A percentile compares a stretch with the other conserved stretches of the same genome.
These are phyloP conservation scores for Funneliformis geosporum DNA, from an alignment of 192 early-diverging fungal genomes.

Conservation along the genomic window DNA sequence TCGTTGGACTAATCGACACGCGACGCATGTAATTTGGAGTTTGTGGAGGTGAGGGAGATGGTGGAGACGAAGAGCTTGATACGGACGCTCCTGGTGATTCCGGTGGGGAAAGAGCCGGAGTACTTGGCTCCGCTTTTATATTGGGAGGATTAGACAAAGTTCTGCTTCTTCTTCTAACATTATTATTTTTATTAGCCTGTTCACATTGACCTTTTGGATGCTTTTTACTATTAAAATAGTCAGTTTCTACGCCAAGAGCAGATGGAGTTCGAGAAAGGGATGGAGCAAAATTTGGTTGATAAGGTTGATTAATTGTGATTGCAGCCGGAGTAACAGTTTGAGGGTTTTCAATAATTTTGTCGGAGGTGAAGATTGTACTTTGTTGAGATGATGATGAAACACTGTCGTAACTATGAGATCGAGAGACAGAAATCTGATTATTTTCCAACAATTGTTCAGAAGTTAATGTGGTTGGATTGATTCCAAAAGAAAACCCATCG, in stretches of 20 bases:
- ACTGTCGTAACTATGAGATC: conserved; percentile 15
- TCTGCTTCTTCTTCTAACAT: background rate
- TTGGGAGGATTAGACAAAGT: conserved; percentile 4
- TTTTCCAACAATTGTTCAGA: conserved; percentile 1
- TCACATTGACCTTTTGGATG: background rate
- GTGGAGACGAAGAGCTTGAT: conserved; percentile 5
- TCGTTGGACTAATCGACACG: background rate
- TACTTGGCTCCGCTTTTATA: conserved; percentile 6
- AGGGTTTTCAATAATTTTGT: conserved; percentile 23
- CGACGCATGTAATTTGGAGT: conserved; percentile 10
- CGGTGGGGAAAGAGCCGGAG: conserved; percentile 28
- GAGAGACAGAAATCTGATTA: background rate
- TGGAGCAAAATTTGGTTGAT: background rate
- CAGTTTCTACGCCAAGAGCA: background rate
- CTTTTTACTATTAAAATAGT: conserved; percentile 6
- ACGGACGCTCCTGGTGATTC: background rate
- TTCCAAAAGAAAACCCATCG: conserved; percentile 1
- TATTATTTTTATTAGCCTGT: background rate
- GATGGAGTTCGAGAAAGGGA: background rate
- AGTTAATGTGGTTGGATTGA: background rate
- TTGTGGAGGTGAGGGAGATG: conserved; percentile 17
- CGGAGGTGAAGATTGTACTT: conserved; percentile 1
- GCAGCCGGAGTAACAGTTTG: conserved; percentile 24
- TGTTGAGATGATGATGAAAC: background rate
- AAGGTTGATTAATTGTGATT: background rate